Conservation (phyloP, 2,329 filamentous ascomycete genomes). For the Monosporascus sp. region DNA sequence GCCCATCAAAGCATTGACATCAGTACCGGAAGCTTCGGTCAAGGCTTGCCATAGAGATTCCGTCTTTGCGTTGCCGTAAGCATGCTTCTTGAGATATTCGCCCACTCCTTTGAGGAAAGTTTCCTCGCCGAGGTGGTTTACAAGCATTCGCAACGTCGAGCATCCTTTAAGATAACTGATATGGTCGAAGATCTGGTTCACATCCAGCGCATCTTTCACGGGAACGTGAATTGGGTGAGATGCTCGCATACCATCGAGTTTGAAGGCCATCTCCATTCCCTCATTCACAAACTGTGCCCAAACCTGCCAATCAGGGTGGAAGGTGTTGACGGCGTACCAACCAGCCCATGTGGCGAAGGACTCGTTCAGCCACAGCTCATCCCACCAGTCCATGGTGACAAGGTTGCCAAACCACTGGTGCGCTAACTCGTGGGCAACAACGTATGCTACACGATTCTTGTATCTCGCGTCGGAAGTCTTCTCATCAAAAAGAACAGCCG, state of each 20-base stretch:
- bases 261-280: constrained; percentile 86
- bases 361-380: constrained; percentile 89
- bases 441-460: constrained; percentile 91
- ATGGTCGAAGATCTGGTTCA: constrained; percentile 96
- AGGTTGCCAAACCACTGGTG: constrained; percentile 97
- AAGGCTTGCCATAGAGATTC: constrained; percentile 87
- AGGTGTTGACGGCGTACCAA: constrained; percentile 85
- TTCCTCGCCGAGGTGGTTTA: constrained; percentile 80
- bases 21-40: constrained; percentile 79
- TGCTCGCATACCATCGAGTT: constrained; percentile 81
- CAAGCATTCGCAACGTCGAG: constrained; percentile 94
- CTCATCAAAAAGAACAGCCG: constrained; percentile 93
- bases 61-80: constrained; percentile 87
- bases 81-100: constrained; percentile 81
- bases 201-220: constrained; percentile 86
- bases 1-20: constrained; percentile 84
- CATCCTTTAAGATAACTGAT: constrained; percentile 97
- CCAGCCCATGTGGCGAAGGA: constrained; percentile 98
- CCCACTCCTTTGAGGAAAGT: constrained; percentile 88
- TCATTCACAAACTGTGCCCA: constrained; percentile 98
- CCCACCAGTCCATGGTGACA: constrained; percentile 97
- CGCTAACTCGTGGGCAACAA: constrained; percentile 95
- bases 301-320: constrained; percentile 95
- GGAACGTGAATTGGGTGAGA: constrained; percentile 96
- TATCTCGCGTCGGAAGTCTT: constrained; percentile 84